Base-by-base conservation (phyloP, 2,329 filamentous ascomycete genomes). In the Alternaria panax region DNA sequence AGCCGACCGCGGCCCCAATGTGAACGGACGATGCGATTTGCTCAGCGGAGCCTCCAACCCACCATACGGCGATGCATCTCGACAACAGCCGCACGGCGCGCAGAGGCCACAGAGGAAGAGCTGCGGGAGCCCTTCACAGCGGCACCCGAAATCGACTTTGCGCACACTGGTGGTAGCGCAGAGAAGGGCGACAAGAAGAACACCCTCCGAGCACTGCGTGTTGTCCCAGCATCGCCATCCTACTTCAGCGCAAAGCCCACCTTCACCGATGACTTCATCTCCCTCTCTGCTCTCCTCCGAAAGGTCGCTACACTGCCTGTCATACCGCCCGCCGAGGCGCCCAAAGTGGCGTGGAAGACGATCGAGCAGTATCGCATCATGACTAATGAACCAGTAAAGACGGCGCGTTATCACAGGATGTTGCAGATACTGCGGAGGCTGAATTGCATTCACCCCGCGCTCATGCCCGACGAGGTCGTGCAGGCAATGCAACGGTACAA, bases 211-310 rank as follows among this genome's bases (percentile, higher is more conserved):
- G 75, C 68, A 24, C 69, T 91, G 53, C 92, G 95, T 66, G 83
- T 96, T 22, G 82, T 97, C 34, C 95, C 95, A 20, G 85, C 86
- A 25, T 97, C 93, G 34, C 89, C 92, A 3, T 95, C 94, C n/a
- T 99, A 99, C 81, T 99, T 98, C 82, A 93, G 92, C 52, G 90
- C 90, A 52, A 90, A 90, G 62, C 91, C 93, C 2, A 84, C 86
- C 54, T 97, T 97, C 83, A 95, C 90, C 79, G 95, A 99, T 80
- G 87, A 91, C 72, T 87, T 91, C 69, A 86, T 98, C 66, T 81
- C 84, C 45, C 84, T 99, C 47, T 87, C 92, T 69, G 84, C 86
- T 11, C 85, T 98, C 24, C 80, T 91, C 57, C 87, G 87, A 53
- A 89, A 88, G 78, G 90, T 95, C 76, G 85, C 87, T 57, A 84